Conservation (phyloP, 2,329 filamentous ascomycete species). For the Cladosporium cucumerinum region DNA sequence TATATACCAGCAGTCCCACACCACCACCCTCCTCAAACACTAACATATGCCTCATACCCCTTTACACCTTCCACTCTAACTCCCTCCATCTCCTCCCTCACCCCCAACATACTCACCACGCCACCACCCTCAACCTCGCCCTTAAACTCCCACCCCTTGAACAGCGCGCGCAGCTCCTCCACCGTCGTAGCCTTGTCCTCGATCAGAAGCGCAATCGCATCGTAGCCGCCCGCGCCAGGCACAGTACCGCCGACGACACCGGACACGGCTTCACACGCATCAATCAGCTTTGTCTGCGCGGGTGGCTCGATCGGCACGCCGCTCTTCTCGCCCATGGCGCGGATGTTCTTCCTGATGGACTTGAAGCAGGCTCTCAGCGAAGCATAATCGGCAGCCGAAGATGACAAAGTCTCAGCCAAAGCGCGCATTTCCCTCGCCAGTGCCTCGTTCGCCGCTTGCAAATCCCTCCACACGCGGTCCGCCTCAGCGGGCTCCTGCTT, state of each 20-base stretch:
- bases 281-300: conserved; percentile 78
- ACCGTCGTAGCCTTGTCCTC: conserved; percentile 67
- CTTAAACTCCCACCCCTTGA: conserved; percentile 61
- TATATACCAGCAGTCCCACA: neutral
- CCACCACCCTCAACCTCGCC: conserved; percentile 39
- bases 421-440: conserved; percentile 63
- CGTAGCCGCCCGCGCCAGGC: conserved; percentile 89
- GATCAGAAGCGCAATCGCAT: conserved; percentile 80
- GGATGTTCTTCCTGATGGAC: conserved; percentile 59
- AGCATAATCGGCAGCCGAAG: conserved; percentile 49
- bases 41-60: conserved; percentile 38
- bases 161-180: conserved; percentile 56
- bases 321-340: conserved; percentile 70
- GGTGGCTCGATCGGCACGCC: conserved; percentile 84
- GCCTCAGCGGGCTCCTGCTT: conserved; percentile 62
- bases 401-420: conserved; percentile 43
- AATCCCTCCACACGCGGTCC: conserved; percentile 65
- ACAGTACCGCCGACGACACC: conserved; percentile 91
- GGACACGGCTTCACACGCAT: conserved; percentile 66
- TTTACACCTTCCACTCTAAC: conserved; percentile 42
- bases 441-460: conserved; percentile 71
- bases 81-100: conserved; percentile 72
- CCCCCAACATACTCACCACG: conserved; percentile 65
- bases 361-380: conserved; percentile 52
- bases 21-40: neutral